Conservation (phyloP, 352 stramenopile species). For the Pythium dissotocum region DNA sequence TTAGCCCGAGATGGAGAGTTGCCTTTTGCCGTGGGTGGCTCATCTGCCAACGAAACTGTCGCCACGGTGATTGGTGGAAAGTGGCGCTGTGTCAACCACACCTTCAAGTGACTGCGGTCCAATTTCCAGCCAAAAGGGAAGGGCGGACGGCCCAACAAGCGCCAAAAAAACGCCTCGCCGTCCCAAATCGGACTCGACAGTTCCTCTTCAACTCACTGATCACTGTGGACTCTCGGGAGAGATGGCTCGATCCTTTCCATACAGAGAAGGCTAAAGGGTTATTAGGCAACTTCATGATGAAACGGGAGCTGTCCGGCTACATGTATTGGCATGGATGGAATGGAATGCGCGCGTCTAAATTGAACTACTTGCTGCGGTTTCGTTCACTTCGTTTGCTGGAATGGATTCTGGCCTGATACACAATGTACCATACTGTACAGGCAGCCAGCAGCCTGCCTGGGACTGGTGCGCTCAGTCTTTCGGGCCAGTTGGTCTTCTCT, state of each 20-base stretch:
- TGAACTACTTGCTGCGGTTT: background rate
- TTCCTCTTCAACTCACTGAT: constrained; percentile 6
- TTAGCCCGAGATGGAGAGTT: constrained; percentile 10
- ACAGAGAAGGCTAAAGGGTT: background rate
- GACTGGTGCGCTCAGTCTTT: too few species aligned
- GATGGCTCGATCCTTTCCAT: background rate
- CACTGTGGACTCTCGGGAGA: background rate
- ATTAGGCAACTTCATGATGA: background rate
- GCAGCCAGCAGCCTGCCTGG: background rate
- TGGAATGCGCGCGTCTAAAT: background rate
- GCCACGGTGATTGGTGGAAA: constrained; percentile 22
- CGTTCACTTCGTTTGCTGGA: constrained; percentile 6
- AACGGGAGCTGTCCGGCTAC: background rate
- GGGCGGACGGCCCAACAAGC: background rate
- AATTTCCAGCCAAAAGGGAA: constrained; percentile 1
- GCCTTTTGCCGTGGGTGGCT: constrained; percentile 15
- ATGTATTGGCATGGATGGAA: background rate
- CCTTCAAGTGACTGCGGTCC: constrained; percentile 29
- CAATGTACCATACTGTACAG: background rate
- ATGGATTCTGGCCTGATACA: background rate
- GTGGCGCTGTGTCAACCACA: constrained; percentile 6
- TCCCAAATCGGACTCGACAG: constrained; percentile 4
- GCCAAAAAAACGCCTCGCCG: background rate
- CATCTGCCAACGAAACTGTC: constrained; percentile 26
- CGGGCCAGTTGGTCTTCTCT: background rate